Conservation (phyloP, 192 early-diverging fungal genomes). For the Backusella psychrophila region DNA sequence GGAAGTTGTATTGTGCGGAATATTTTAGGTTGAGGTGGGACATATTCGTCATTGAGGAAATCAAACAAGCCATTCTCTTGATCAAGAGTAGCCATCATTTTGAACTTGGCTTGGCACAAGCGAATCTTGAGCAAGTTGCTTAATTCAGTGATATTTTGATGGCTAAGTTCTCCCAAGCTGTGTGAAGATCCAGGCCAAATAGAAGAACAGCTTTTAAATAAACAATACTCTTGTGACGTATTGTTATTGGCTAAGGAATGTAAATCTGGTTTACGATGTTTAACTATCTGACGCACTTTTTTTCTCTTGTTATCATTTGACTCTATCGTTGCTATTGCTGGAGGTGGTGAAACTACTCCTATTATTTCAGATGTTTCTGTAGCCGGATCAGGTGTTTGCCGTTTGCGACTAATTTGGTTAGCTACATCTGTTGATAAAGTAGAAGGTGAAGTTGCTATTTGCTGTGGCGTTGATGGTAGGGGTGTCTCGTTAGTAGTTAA, state of each 20-base stretch:
- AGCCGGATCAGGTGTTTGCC: background rate
- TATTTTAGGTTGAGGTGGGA: background rate
- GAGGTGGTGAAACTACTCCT: background rate
- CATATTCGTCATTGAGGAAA: background rate
- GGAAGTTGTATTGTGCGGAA: background rate
- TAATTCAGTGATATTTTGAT: constrained; percentile 3
- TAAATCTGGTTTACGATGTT: background rate
- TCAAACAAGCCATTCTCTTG: background rate
- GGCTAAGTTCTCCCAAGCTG: constrained; percentile 5
- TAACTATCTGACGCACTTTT: background rate
- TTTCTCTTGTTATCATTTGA: background rate
- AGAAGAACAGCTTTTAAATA: constrained; percentile 4
- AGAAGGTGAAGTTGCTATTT: background rate
- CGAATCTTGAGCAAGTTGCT: constrained; percentile 12
- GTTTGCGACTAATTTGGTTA: background rate
- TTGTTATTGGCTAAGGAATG: constrained; percentile 3
- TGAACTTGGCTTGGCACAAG: constrained; percentile 15
- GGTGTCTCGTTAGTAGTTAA: background rate
- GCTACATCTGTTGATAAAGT: background rate
- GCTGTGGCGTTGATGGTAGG: background rate
- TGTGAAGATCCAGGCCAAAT: constrained; percentile 7
- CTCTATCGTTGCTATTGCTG: background rate
- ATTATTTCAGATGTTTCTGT: background rate
- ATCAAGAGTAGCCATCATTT: constrained; percentile 12
- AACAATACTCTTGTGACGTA: constrained; percentile 3